Base-by-base conservation (phyloP, 1,284 basidiomycete species). In the Albatrellus sp. region DNA sequence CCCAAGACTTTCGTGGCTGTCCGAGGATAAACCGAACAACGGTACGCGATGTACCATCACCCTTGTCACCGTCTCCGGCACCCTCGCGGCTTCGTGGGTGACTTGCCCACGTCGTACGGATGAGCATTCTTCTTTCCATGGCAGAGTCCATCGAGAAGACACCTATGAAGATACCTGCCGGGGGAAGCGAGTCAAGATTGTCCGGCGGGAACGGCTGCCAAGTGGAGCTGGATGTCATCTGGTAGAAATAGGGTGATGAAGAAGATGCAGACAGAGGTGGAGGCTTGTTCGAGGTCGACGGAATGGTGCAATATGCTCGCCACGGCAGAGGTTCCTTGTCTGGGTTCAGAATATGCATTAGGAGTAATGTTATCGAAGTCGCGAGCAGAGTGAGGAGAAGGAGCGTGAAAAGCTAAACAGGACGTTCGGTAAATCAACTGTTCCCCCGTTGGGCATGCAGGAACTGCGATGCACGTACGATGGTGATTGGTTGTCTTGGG, bases 241-340 rank as follows among this genome's bases (percentile, higher is more conserved):
- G 59, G 60, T 65, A 60, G 53, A 68, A 48, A 58, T 67, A 51
- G 37, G 60, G 48, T 61, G 60, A 62, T 54, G 58, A 62, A 45
- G 52, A 50, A 17, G 60, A 54, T 33, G 57, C 65, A 60, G 53
- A 66, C 61, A 50, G 66, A 54, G 53, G 67, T 51, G 57, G 72
- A 58, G 55, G 63, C 11, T 54, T 48, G 4, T 57, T 54, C 13
- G 75, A 70, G 31, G 64, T 46, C 42, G 72, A 69, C 35, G 78
- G 72, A 49, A 79, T 66, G 43, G 84, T 75, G 63, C 94, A 98
- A 60, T 94, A 94, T 20, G 82, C 79, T 52, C 91, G 79, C 91
- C 92, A 98, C 37, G 93, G 92, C 28, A 94, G 65, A 12, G 90
- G 84, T 46, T 87, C 84, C 62, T 97, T 97, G 72, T 98, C 94